A percentile compares a stretch with the other conserved stretches of the same genome.
These are phyloP conservation scores for Plantago elongata DNA, from an alignment of 257 asterid species.

Conservation along the genomic window DNA sequence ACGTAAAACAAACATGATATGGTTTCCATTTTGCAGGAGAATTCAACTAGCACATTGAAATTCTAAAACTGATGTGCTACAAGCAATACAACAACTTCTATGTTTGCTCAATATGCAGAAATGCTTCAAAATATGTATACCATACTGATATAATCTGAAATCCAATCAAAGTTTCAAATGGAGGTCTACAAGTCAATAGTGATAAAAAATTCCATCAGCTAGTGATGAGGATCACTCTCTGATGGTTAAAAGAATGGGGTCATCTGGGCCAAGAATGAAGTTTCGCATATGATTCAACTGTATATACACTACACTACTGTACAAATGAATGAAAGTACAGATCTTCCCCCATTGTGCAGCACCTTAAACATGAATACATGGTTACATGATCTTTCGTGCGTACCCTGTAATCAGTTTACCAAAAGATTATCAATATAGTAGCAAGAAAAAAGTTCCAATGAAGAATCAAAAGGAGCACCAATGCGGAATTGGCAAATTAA, in stretches of 20 bases:
- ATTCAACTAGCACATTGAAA: too few species aligned
- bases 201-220: not conserved
- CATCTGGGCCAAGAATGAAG: conserved; percentile 23
- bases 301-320: conserved; percentile 8
- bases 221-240: not conserved
- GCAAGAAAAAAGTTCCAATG: not conserved
- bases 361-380: not conserved
- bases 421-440: not conserved
- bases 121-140: not conserved
- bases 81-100: not conserved
- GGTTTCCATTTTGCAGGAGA: too few species aligned
- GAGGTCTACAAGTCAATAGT: not conserved
- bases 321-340: conserved; percentile 2
- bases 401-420: conserved; percentile 13
- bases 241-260: conserved; percentile 21
- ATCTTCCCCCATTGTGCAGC: conserved; percentile 6
- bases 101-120: not conserved
- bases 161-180: not conserved
- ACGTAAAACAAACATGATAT: too few species aligned
- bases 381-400: not conserved
- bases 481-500: not conserved
- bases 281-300: not conserved
- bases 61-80: not conserved
- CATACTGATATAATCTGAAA: not conserved
- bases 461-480: not conserved